Evolutionary conservation across 495 filamentous ascomycete species (phyloP), one percentile per base, ranked within the genome.

Genomic region (Trichoderma virens): DNA sequence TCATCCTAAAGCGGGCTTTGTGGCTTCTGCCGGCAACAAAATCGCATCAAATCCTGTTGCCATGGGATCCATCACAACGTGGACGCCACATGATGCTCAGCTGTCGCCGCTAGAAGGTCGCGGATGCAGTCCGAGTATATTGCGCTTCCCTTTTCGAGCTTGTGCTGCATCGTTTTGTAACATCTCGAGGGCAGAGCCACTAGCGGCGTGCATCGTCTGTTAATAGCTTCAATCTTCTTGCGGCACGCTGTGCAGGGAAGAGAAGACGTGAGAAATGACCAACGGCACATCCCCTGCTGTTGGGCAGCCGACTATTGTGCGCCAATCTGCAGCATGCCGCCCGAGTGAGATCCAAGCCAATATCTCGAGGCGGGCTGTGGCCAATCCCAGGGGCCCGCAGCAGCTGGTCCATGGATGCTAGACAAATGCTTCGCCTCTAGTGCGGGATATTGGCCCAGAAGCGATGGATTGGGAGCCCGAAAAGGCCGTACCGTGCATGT

Each of bases 321-420:
- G 51, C 25, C 51, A 28, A 56, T 56, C 51, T 56, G 51, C 51
- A 56, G 51, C 13, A 18, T 27, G 51, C 51, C 51, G 51, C 51
- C 25, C 23, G 18, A 28, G 0, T 30, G 51, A 56, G 51, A 56
- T 56, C 51, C 0, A 56, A 56, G 18, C 27, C 41, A 45, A 3
- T 45, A 45, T 16, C 41, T 1, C 14, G n/a, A 45, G 5, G 16
- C 5, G 14, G 14, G 5, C 25, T 6, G 25, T 56, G 51, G 11
- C 51, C 51, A 56, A 56, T 56, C 25, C 51, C 2, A 27, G 51
- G 8, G 16, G 27, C 45, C 8, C 18, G n/a, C 18, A 8, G 18
- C 45, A 16, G 23, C 45, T 8, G 16, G 45, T 7, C n/a, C n/a
- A n/a, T n/a, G n/a, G 18, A 56, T 30, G 20, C 51, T 30, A 18